A percentile compares a stretch with the other conserved stretches of the same genome.
Evolutionary conservation across 768 basidiomycete species (phyloP).

Genomic region (Psilocybe tampanensis): DNA sequence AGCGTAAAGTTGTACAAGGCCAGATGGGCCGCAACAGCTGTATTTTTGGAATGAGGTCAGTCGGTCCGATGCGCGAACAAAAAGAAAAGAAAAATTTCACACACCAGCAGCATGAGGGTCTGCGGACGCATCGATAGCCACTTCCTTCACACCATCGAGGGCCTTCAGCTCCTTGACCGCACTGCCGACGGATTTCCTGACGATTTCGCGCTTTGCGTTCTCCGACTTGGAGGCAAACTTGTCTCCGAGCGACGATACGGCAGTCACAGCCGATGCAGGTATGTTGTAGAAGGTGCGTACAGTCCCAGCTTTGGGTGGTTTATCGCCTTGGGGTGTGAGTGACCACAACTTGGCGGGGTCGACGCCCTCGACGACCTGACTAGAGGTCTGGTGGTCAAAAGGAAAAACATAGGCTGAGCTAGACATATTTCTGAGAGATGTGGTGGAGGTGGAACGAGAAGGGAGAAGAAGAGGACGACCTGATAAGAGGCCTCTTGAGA

Average conservation of each 20-base stretch:
- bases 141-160: conserved; percentile 62
- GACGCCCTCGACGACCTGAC: conserved; percentile 35
- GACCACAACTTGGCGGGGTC: conserved; percentile 57
- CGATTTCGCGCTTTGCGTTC: conserved; percentile 58
- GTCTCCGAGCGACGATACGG: conserved; percentile 62
- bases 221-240: conserved; percentile 48
- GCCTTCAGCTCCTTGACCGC: conserved; percentile 71
- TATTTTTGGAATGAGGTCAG: not conserved
- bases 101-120: conserved; percentile 82
- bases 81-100: conserved; percentile 18
- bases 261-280: conserved; percentile 48
- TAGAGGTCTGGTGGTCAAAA: conserved; percentile 47
- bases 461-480: conserved; percentile 22
- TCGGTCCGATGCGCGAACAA: not conserved
- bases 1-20: conserved; percentile 77
- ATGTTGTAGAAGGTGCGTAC: conserved; percentile 67
- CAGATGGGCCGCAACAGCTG: conserved; percentile 79
- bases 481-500: conserved; percentile 24
- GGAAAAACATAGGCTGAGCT: conserved; percentile 60
- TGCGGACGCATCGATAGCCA: conserved; percentile 60
- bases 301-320: conserved; percentile 61
- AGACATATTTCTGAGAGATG: conserved; percentile 43
- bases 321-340: conserved; percentile 47
- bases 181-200: conserved; percentile 71
- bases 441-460: conserved; percentile 19